Evolutionary conservation across 805 yeast species (phyloP), one percentile per base, ranked within the genome.

Genomic region (Candida bentonensis): DNA sequence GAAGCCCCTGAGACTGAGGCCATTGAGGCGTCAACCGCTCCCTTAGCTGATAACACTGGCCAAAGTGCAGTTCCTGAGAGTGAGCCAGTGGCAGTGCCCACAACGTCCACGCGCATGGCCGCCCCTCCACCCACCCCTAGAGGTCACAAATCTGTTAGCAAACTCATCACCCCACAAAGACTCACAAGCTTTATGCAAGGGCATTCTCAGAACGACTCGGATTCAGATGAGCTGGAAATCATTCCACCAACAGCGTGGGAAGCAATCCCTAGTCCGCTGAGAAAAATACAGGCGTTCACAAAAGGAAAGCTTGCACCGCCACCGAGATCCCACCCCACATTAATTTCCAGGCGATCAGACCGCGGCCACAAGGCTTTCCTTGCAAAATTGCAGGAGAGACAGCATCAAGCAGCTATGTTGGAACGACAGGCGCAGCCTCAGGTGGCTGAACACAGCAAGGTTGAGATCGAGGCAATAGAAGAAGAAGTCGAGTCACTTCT

Each of bases 181-280:
- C 46, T 51, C 15, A 42, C 42, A 3, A 47, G 51, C 42, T 51
- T 48, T 26, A 42, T 51, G 3, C 41, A 41, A 2, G 41, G 39
- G 26, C 42, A 30, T 30, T 17, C 7, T 34, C 3, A n/a, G 17
- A 30, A 41, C 11, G 34, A 30, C 39, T 17, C 22, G 13, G 41
- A 28, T 27, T 15, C 39, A 4, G 21, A 17, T 3, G 56, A 52
- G 15, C 44, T 53, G 7, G 56, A 53, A 25, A 49, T 53, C 30
- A 34, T 53, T 7, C 55, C 55, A 4, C 49, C 47, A 17, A 46
- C 56, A 1, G 47, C 44, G 22, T 40, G 42, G 25, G 25, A 42
- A 21, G 33, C 47, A 3, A 42, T 45, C 41, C 40, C 54, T 11
- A 40, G 28, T 21, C 50, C 55, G 1, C 46, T 49, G 13, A 43